A percentile compares a stretch with the other conserved stretches of the same genome.
Evolutionary conservation across 768 basidiomycete genomes (phyloP).

Genomic region (Tylopilus plumbeoviolaceoides): DNA sequence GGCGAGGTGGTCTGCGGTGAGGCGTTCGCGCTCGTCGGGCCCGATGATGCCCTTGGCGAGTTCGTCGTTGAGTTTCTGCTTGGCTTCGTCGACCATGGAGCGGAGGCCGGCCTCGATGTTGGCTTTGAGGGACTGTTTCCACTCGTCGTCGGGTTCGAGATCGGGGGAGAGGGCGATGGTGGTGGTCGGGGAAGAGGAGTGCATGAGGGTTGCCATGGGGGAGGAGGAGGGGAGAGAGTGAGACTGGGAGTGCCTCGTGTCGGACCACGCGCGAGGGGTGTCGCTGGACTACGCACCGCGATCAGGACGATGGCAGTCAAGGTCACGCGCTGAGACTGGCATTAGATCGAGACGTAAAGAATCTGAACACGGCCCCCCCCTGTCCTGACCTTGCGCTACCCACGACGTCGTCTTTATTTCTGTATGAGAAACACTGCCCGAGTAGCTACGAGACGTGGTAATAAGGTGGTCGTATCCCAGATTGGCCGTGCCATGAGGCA

Average conservation of each 20-base stretch:
- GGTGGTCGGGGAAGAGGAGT: conserved; percentile 11
- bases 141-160: conserved; percentile 51
- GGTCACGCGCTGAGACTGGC: too few relatives aligned
- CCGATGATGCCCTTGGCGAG: conserved; percentile 41
- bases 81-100: conserved; percentile 54
- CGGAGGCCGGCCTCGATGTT: conserved; percentile 47
- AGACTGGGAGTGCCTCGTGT: conserved; percentile 57
- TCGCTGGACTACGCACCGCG: too few relatives aligned
- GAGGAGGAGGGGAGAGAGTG: conserved; percentile 22
- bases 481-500: conserved; percentile 25
- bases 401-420: too few relatives aligned
- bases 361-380: too few relatives aligned
- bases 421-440: too few relatives aligned
- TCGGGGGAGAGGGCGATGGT: conserved; percentile 16
- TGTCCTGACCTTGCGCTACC: too few relatives aligned
- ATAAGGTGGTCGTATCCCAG: too few relatives aligned
- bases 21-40: conserved; percentile 32
- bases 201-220: conserved; percentile 25
- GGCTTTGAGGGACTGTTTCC: conserved; percentile 46
- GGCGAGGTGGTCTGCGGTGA: conserved; percentile 36
- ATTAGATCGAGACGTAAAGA: too few relatives aligned
- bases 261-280: conserved; percentile 42
- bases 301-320: too few relatives aligned
- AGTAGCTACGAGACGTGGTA: too few relatives aligned
- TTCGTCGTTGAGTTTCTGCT: conserved; percentile 51